Evolutionary conservation across 2,329 filamentous ascomycete genomes (phyloP).

Genomic region (Cryphonectria radicalis): DNA sequence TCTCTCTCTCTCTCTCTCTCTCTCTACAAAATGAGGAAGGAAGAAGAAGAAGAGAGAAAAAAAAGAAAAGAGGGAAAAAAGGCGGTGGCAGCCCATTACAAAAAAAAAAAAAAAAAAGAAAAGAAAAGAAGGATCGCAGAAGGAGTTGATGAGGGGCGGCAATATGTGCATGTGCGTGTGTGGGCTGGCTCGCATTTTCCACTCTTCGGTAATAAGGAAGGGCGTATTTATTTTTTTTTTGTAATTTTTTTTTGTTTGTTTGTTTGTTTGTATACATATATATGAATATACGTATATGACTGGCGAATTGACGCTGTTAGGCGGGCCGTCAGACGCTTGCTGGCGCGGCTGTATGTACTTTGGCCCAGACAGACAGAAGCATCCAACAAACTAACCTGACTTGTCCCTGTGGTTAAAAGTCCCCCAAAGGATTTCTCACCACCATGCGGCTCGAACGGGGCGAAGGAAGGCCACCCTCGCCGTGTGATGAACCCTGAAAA

Average conservation of each 20-base stretch:
- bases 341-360: slow-evolving; percentile 16
- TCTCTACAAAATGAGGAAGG: background rate
- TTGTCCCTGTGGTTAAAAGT: no score
- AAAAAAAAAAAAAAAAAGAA: background rate
- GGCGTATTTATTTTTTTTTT: no score
- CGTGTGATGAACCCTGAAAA: background rate
- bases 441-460: slow-evolving; percentile 2
- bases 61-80: background rate
- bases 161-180: background rate
- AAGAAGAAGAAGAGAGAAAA: background rate
- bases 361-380: background rate
- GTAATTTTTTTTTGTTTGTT: no score
- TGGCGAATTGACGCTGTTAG: slow-evolving; percentile 18
- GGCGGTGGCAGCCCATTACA: slow-evolving; percentile 14
- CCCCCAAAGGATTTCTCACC: slow-evolving; percentile 13
- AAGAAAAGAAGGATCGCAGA: background rate
- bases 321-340: slow-evolving; percentile 28
- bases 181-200: background rate
- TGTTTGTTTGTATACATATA: no score
- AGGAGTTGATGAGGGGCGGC: slow-evolving; percentile 10
- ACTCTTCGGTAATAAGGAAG: background rate
- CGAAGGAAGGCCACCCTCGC: slow-evolving; percentile 9
- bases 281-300: no score
- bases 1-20: no score
- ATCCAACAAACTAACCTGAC: background rate